phyloP scores from a whole-genome alignment of 1,284 basidiomycete species.

The Coniferiporia weirii region DNA sequence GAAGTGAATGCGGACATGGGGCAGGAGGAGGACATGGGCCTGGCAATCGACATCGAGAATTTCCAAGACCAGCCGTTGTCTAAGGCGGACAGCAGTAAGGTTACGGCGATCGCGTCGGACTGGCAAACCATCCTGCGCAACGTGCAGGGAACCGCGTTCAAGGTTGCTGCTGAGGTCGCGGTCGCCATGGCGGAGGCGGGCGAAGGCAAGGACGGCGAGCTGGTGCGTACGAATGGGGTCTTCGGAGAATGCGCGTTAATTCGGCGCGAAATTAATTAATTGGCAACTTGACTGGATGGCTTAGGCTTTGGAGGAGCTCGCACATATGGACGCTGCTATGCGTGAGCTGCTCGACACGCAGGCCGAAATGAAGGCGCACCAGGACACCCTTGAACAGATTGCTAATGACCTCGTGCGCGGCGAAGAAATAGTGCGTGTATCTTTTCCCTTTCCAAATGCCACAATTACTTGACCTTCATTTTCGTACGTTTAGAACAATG shows the following conservation, averaged over 20 bases:
- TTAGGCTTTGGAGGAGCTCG: constrained; percentile 16
- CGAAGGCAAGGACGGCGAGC: constrained; percentile 11
- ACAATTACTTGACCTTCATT: constrained; percentile 3
- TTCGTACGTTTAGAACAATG: constrained; percentile 36
- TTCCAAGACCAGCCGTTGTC: constrained; percentile 13
- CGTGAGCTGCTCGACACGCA: constrained; percentile 61
- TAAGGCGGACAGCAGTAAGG: constrained; percentile 3
- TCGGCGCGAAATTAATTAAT: not conserved
- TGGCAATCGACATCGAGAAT: constrained; percentile 12
- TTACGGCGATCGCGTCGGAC: constrained; percentile 3
- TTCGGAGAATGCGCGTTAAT: not conserved
- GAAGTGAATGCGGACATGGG: not conserved
- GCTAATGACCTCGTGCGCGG: constrained; percentile 48
- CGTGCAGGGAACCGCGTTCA: not conserved
- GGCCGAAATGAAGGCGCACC: constrained; percentile 51
- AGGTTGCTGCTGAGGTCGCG: constrained; percentile 1
- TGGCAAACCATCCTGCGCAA: constrained; percentile 11
- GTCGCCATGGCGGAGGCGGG: constrained; percentile 15
- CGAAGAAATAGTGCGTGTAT: constrained; percentile 49
- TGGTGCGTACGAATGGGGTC: not conserved
- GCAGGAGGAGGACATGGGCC: not conserved
- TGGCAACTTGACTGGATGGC: not conserved
- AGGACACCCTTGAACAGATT: constrained; percentile 48
- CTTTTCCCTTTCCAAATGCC: constrained; percentile 14
- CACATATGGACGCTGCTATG: constrained; percentile 56